Percentiles rank a stretch among this genome's conserved stretches.
Conservation (phyloP, 2,329 filamentous ascomycete species). For the Cytospora chrysosperma region DNA sequence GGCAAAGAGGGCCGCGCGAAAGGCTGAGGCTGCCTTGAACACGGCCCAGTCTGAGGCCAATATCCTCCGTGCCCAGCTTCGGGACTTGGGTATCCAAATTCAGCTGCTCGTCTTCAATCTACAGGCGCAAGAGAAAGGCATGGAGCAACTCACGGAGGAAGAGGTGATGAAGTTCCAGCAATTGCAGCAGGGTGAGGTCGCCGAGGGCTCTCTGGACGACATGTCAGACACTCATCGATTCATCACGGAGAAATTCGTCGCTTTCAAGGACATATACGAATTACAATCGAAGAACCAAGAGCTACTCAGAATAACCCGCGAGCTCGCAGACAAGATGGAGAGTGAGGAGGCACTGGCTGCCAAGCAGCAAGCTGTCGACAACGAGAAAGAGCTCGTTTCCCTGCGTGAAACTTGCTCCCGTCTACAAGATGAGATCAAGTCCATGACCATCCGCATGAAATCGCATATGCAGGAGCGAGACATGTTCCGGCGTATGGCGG, state of each 20-base stretch:
- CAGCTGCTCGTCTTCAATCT: conserved; percentile 88
- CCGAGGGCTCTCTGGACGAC: conserved; percentile 68
- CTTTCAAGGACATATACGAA: conserved; percentile 82
- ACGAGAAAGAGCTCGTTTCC: conserved; percentile 70
- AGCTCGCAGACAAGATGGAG: conserved; percentile 86
- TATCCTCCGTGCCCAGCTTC: conserved; percentile 80
- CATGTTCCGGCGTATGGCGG: conserved; percentile 93
- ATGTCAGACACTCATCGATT: conserved; percentile 83
- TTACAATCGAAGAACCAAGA: conserved; percentile 87
- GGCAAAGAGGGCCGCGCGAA: conserved; percentile 75
- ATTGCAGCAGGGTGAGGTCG: conserved; percentile 72
- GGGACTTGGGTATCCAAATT: conserved; percentile 85
- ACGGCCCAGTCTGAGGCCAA: conserved; percentile 67
- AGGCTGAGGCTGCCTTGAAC: conserved; percentile 70
- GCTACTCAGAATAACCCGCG: conserved; percentile 76
- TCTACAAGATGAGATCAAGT: conserved; percentile 79
- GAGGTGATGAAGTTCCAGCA: conserved; percentile 75
- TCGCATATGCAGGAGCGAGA: conserved; percentile 95
- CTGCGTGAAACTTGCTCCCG: conserved; percentile 34
- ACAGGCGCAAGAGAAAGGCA: conserved; percentile 76
- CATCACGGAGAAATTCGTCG: conserved; percentile 84
- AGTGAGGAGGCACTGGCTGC: conserved; percentile 77
- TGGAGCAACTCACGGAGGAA: conserved; percentile 67
- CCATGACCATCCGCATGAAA: conserved; percentile 79
- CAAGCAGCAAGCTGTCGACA: conserved; percentile 61